A percentile compares a stretch with the other conserved stretches of the same genome.
Evolutionary conservation across 2,329 filamentous ascomycete genomes (phyloP).

Genomic region (Talaromyces piceae): DNA sequence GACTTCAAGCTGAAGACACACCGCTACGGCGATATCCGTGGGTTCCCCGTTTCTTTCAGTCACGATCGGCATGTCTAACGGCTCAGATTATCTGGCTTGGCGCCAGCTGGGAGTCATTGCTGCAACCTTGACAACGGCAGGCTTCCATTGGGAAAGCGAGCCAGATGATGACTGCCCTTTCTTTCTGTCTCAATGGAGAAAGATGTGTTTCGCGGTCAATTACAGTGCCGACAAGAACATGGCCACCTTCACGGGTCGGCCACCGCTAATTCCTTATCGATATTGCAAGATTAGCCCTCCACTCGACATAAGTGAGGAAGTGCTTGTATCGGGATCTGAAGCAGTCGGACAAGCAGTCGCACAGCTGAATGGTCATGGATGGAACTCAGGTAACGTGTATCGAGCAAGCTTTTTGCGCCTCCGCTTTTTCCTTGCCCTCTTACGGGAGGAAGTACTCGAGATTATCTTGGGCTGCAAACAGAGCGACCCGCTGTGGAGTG

Average conservation of each 20-base stretch:
- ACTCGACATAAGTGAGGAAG: conserved; percentile 24
- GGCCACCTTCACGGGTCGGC: conserved; percentile 45
- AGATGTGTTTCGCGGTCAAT: conserved; percentile 34
- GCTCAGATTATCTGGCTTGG: conserved; percentile 24
- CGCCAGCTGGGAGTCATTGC: conserved; percentile 41
- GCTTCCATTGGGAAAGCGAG: conserved; percentile 39
- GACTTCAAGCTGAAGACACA: background rate
- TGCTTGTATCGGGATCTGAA: conserved; percentile 18
- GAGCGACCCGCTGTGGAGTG: background rate
- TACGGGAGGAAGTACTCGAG: background rate
- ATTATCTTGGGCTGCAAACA: background rate
- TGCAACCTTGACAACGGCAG: conserved; percentile 41
- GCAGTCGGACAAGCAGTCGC: background rate
- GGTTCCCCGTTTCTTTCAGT: background rate
- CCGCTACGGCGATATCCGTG: background rate
- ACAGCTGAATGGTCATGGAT: background rate
- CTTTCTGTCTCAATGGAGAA: conserved; percentile 37
- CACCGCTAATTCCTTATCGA: conserved; percentile 39
- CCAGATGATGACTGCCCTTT: conserved; percentile 22
- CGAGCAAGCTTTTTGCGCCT: background rate
- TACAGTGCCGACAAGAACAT: conserved; percentile 44
- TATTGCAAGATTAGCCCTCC: conserved; percentile 36
- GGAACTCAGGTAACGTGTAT: background rate
- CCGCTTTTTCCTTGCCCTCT: background rate
- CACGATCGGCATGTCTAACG: background rate